A percentile compares a stretch with the other conserved stretches of the same genome.
Evolutionary conservation across 2,329 filamentous ascomycete genomes (phyloP).

Genomic region (Diaporthe aspalathi): DNA sequence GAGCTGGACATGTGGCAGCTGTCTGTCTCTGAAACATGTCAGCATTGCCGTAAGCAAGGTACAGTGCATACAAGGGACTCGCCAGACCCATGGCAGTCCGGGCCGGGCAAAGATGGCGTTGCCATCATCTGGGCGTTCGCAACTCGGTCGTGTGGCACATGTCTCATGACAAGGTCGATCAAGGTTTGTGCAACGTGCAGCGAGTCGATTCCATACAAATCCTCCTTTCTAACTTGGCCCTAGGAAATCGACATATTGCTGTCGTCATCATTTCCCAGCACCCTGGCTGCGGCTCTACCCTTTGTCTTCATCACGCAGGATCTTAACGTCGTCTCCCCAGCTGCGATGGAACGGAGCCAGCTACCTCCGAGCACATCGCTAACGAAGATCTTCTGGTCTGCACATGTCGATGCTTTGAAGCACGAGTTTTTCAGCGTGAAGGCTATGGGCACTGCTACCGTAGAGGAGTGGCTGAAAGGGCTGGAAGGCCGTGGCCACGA

Average conservation of each 20-base stretch:
- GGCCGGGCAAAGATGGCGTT: slow-evolving; percentile 71
- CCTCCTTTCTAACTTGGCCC: slow-evolving; percentile 41
- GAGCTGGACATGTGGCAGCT: slow-evolving; percentile 84
- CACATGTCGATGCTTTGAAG: slow-evolving; percentile 72
- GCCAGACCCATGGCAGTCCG: slow-evolving; percentile 65
- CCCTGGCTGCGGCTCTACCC: slow-evolving; percentile 75
- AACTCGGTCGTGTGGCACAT: slow-evolving; percentile 73
- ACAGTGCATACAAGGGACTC: slow-evolving; percentile 42
- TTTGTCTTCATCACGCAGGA: slow-evolving; percentile 74
- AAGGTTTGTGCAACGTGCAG: slow-evolving; percentile 65
- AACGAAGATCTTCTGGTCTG: slow-evolving; percentile 73
- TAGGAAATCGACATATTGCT: slow-evolving; percentile 79
- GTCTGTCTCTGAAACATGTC: slow-evolving; percentile 71
- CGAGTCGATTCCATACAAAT: neutral
- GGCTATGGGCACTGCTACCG: slow-evolving; percentile 73
- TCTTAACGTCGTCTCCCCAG: slow-evolving; percentile 68
- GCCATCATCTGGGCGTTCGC: slow-evolving; percentile 78
- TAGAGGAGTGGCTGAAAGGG: slow-evolving; percentile 84
- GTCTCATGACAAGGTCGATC: slow-evolving; percentile 68
- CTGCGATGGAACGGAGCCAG: slow-evolving; percentile 63
- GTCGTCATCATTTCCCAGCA: slow-evolving; percentile 68
- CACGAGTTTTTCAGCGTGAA: slow-evolving; percentile 72
- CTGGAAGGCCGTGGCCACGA: slow-evolving; percentile 72
- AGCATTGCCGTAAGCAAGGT: slow-evolving; percentile 70
- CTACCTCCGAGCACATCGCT: slow-evolving; percentile 61